Evolutionary conservation across 2,329 filamentous ascomycete species (phyloP).

Genomic region (Myriosclerotinia curreyana): DNA sequence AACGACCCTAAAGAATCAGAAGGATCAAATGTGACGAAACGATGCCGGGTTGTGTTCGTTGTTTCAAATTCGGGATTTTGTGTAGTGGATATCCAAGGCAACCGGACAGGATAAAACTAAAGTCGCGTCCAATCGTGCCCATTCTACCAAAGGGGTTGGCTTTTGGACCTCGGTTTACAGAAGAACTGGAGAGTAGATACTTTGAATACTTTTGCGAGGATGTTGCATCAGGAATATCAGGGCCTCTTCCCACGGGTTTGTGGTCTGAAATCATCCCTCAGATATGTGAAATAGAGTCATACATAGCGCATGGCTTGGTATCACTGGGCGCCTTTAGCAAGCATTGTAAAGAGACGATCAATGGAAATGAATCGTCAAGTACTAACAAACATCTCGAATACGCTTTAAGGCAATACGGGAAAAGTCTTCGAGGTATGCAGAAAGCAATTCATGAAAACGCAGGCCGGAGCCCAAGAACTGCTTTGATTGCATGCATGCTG

Average conservation of each 20-base stretch:
- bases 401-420: slow-evolving; percentile 20
- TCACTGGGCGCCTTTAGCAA: slow-evolving; percentile 28
- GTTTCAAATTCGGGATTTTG: slow-evolving; percentile 24
- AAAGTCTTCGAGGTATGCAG: slow-evolving; percentile 19
- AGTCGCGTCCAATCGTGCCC: slow-evolving; percentile 7
- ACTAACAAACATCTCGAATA: slow-evolving; percentile 15
- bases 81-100: slow-evolving; percentile 29
- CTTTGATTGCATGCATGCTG: slow-evolving; percentile 21
- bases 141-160: slow-evolving; percentile 13
- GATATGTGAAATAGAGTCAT: slow-evolving; percentile 25
- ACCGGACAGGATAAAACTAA: background rate
- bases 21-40: slow-evolving; percentile 32
- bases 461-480: slow-evolving; percentile 13
- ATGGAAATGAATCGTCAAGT: background rate
- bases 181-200: slow-evolving; percentile 23
- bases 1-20: slow-evolving; percentile 46
- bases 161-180: slow-evolving; percentile 21
- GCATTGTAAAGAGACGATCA: background rate
- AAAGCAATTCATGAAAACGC: background rate
- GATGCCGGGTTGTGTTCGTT: slow-evolving; percentile 28
- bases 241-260: slow-evolving; percentile 23
- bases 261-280: slow-evolving; percentile 31
- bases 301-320: slow-evolving; percentile 28
- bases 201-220: slow-evolving; percentile 29
- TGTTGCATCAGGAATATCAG: slow-evolving; percentile 24